These are phyloP conservation scores for Trichoderma koningiopsis DNA, from an alignment of 2,329 filamentous ascomycete genomes.

Conservation along the genomic window DNA sequence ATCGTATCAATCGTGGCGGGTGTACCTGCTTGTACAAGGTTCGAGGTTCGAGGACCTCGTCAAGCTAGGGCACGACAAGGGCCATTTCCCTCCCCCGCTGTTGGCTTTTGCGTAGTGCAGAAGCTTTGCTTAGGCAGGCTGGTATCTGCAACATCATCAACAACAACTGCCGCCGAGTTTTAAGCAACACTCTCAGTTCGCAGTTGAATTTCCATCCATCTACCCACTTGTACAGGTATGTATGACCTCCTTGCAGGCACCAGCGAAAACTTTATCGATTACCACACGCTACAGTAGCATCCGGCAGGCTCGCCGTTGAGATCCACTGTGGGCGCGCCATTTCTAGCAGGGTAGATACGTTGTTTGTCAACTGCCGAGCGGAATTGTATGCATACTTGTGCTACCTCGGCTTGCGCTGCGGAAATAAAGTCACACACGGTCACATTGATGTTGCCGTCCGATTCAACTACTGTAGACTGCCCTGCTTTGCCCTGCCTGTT, in stretches of 20 bases:
- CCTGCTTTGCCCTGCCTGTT: neutral
- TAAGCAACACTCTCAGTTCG: neutral
- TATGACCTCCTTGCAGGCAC: slow-evolving; percentile 27
- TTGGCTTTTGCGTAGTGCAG: neutral
- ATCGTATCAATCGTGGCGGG: slow-evolving; percentile 12
- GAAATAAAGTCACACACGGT: slow-evolving; percentile 4
- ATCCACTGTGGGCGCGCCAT: slow-evolving; percentile 23
- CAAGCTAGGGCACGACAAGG: neutral
- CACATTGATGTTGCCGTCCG: neutral
- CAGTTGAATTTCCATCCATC: slow-evolving; percentile 21
- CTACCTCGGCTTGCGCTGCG: slow-evolving; percentile 9
- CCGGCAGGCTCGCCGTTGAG: slow-evolving; percentile 34
- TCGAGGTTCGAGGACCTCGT: neutral
- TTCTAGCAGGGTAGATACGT: slow-evolving; percentile 19
- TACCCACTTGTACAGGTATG: neutral
- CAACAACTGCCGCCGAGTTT: neutral
- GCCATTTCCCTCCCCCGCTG: neutral
- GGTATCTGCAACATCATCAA: neutral
- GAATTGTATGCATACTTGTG: neutral
- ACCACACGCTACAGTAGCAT: slow-evolving; percentile 32
- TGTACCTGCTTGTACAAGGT: neutral
- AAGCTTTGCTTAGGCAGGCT: neutral
- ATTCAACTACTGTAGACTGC: neutral
- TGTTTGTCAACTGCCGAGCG: slow-evolving; percentile 19
- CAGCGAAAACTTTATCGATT: slow-evolving; percentile 33